A percentile compares a stretch with the other conserved stretches of the same genome.
These are phyloP conservation scores for Trametes cubensis DNA, from an alignment of 768 basidiomycete genomes.

Conservation along the genomic window DNA sequence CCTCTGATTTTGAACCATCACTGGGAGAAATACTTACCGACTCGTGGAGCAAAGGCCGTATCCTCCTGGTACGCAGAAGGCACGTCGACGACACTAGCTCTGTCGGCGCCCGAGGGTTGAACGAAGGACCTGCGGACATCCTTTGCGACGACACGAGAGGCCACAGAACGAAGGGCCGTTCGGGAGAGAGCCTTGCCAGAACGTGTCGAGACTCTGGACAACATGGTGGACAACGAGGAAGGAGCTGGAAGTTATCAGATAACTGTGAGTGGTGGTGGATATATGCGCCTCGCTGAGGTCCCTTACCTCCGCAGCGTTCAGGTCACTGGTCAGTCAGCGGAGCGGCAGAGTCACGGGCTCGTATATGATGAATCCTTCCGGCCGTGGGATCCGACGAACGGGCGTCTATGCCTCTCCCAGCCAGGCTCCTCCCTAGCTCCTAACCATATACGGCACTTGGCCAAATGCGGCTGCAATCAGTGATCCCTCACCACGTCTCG, in stretches of 20 bases:
- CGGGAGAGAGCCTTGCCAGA: slow-evolving; percentile 31
- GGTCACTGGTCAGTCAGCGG: slow-evolving; percentile 10
- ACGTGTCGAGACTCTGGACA: slow-evolving; percentile 33
- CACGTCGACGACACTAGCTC: slow-evolving; percentile 81
- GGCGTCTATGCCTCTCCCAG: background rate
- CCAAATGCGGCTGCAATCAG: slow-evolving; percentile 3
- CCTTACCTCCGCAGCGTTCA: background rate
- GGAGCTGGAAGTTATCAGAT: slow-evolving; percentile 32
- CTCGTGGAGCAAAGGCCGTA: slow-evolving; percentile 65
- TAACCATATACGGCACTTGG: background rate
- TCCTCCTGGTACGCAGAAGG: slow-evolving; percentile 75
- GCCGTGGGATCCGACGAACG: background rate
- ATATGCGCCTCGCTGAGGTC: background rate
- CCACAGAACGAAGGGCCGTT: slow-evolving; percentile 27
- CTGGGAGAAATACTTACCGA: slow-evolving; percentile 48
- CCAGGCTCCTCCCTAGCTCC: slow-evolving; percentile 6
- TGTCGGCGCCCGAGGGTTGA: slow-evolving; percentile 80
- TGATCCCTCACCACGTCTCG: slow-evolving; percentile 19
- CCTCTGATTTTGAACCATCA: background rate
- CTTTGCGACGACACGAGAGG: slow-evolving; percentile 14
- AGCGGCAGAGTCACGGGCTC: slow-evolving; percentile 13
- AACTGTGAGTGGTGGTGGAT: slow-evolving; percentile 8
- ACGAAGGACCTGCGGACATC: slow-evolving; percentile 61
- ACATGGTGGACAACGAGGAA: slow-evolving; percentile 31
- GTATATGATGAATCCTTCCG: slow-evolving; percentile 7